Percentiles rank a stretch among this genome's conserved stretches.
Evolutionary conservation across 805 yeast species (phyloP).

Genomic region (Wickerhamomyces chaumierensis): DNA sequence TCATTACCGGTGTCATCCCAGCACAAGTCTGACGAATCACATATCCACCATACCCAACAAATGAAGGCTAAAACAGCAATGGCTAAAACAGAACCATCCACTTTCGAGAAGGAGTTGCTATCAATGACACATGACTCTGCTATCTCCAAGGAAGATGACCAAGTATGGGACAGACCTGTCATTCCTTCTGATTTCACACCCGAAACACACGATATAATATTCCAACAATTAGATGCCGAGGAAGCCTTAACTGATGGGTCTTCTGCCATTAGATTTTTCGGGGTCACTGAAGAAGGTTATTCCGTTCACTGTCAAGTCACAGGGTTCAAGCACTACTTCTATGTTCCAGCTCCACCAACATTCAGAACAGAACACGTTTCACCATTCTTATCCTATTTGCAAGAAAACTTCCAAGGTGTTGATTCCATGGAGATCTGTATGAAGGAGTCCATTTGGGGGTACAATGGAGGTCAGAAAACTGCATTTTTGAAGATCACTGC

Average conservation of each 20-base stretch:
- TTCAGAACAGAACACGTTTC: slow-evolving; percentile 46
- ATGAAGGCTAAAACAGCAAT: slow-evolving; percentile 20
- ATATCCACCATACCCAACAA: slow-evolving; percentile 18
- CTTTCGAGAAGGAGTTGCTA: slow-evolving; percentile 41
- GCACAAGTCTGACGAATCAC: slow-evolving; percentile 4
- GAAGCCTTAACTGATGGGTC: slow-evolving; percentile 53
- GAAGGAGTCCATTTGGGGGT: slow-evolving; percentile 93
- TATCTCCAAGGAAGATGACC: slow-evolving; percentile 17
- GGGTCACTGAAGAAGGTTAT: slow-evolving; percentile 81
- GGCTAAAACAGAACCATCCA: slow-evolving; percentile 27
- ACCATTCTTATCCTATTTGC: slow-evolving; percentile 34
- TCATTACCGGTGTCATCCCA: slow-evolving; percentile 17
- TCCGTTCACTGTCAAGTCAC: slow-evolving; percentile 84
- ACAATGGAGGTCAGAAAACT: slow-evolving; percentile 60
- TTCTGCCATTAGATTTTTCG: slow-evolving; percentile 74
- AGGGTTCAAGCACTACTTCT: slow-evolving; percentile 83
- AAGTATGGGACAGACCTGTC: slow-evolving; percentile 47
- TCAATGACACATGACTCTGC: slow-evolving; percentile 29
- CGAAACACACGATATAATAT: slow-evolving; percentile 40
- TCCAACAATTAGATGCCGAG: slow-evolving; percentile 94
- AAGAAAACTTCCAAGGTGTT: slow-evolving; percentile 41
- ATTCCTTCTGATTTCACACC: slow-evolving; percentile 40
- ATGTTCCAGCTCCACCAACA: slow-evolving; percentile 82
- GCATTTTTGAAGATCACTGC: slow-evolving; percentile 73
- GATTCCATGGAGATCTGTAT: slow-evolving; percentile 49